phyloP scores from a whole-genome alignment of 768 basidiomycete genomes.

The Podaxis sp. region DNA sequence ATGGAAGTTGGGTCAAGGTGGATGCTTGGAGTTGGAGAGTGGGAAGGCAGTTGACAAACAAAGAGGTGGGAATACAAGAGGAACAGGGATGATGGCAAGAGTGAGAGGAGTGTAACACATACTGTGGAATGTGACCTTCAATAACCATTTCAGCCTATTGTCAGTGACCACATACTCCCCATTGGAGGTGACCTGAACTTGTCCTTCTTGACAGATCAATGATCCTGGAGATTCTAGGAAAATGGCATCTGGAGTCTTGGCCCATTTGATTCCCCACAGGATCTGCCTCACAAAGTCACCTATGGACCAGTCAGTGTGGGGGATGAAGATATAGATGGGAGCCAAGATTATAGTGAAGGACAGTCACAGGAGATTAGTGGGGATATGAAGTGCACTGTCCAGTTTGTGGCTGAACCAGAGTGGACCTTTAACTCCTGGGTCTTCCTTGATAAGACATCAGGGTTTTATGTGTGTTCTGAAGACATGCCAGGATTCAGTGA shows the following conservation, averaged over 20 bases:
- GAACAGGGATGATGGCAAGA: too few species aligned
- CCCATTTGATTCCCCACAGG: constrained; percentile 12
- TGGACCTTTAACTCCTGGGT: constrained; percentile 8
- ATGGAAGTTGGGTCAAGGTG: too few species aligned
- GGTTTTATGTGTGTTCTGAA: not conserved
- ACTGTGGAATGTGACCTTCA: constrained; percentile 3
- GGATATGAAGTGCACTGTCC: not conserved
- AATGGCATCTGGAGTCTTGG: constrained; percentile 9
- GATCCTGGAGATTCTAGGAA: constrained; percentile 3
- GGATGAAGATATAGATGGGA: constrained; percentile 1
- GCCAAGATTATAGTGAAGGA: constrained; percentile 1
- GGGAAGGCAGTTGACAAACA: too few species aligned
- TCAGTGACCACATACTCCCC: constrained; percentile 10
- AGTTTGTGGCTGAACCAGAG: constrained; percentile 11
- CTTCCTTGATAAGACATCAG: constrained; percentile 6
- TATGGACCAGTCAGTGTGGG: not conserved
- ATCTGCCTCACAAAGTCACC: not conserved
- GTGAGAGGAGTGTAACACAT: too few species aligned
- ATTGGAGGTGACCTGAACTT: not conserved
- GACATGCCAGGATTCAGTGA: not conserved
- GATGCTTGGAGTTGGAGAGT: too few species aligned
- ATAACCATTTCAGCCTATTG: constrained; percentile 3
- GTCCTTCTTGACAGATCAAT: not conserved
- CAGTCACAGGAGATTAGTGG: constrained; percentile 1
- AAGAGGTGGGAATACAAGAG: too few species aligned